Conservation (phyloP, 805 yeast species). For the Nakazawaea sp. region DNA sequence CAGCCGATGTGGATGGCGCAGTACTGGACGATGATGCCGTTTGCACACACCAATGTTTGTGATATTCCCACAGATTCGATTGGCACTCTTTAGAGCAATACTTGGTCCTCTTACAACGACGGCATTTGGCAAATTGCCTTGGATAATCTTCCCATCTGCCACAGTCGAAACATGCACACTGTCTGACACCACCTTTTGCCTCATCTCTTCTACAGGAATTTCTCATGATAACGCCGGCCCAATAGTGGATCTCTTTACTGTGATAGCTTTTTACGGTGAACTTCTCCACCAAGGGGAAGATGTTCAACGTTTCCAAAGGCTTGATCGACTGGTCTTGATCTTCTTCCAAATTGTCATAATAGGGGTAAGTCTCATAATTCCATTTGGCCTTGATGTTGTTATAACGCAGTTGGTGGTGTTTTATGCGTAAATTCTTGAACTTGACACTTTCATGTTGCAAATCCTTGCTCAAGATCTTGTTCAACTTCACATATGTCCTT, state of each 20-base stretch:
- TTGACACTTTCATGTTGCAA: constrained; percentile 16
- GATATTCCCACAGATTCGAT: constrained; percentile 85
- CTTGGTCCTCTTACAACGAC: constrained; percentile 90
- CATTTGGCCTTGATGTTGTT: constrained; percentile 23
- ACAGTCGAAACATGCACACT: constrained; percentile 89
- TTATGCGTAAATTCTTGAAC: constrained; percentile 17
- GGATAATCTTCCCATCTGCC: constrained; percentile 92
- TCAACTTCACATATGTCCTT: constrained; percentile 13
- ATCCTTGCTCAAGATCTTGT: constrained; percentile 10
- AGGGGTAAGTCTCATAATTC: constrained; percentile 35
- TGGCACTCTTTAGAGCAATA: constrained; percentile 93
- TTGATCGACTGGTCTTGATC: constrained; percentile 31
- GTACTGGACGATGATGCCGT: constrained; percentile 23
- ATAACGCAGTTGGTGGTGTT: constrained; percentile 17
- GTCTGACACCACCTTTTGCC: constrained; percentile 79
- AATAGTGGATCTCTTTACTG: constrained; percentile 78
- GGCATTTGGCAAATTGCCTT: constrained; percentile 89
- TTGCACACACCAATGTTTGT: constrained; percentile 86
- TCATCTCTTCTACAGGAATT: constrained; percentile 93
- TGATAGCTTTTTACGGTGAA: constrained; percentile 64
- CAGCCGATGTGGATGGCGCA: constrained; percentile 12
- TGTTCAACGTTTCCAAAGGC: constrained; percentile 48
- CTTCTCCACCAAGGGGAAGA: constrained; percentile 89
- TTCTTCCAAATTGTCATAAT: constrained; percentile 14
- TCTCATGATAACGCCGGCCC: constrained; percentile 98